phyloP scores from a whole-genome alignment of 148 eudicot genomes.

The Camellia sinensis region DNA sequence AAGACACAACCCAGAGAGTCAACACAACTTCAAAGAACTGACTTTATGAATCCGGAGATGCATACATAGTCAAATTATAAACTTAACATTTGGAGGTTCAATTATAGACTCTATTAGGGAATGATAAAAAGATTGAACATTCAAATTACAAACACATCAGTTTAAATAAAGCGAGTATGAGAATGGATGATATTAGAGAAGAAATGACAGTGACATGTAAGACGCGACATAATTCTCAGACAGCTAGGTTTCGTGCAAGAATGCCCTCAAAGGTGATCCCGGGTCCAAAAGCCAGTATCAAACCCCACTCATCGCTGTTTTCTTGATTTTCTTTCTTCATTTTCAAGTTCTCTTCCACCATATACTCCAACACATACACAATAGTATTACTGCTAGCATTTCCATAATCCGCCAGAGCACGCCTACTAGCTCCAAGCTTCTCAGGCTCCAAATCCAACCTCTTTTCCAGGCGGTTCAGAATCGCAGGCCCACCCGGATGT shows the following conservation, averaged over 20 bases:
- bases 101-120: too few species aligned
- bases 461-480: conserved; percentile 76
- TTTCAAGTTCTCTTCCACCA: conserved; percentile 58
- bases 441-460: conserved; percentile 59
- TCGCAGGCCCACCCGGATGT: conserved; percentile 96
- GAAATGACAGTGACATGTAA: neutral
- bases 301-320: conserved; percentile 65
- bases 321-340: conserved; percentile 25
- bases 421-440: conserved; percentile 66
- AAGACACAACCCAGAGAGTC: too few species aligned
- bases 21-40: too few species aligned
- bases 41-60: too few species aligned
- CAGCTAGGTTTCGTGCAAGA: conserved; percentile 69
- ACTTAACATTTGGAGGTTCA: too few species aligned
- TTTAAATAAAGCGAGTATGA: neutral
- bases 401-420: conserved; percentile 83
- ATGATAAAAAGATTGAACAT: too few species aligned
- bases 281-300: conserved; percentile 92
- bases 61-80: too few species aligned
- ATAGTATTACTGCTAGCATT: conserved; percentile 96
- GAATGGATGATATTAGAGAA: neutral
- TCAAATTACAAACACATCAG: neutral
- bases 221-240: conserved; percentile 13
- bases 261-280: conserved; percentile 94
- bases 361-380: conserved; percentile 89